Evolutionary conservation across 2,329 filamentous ascomycete species (phyloP).

Genomic region (Esteya vermicola): DNA sequence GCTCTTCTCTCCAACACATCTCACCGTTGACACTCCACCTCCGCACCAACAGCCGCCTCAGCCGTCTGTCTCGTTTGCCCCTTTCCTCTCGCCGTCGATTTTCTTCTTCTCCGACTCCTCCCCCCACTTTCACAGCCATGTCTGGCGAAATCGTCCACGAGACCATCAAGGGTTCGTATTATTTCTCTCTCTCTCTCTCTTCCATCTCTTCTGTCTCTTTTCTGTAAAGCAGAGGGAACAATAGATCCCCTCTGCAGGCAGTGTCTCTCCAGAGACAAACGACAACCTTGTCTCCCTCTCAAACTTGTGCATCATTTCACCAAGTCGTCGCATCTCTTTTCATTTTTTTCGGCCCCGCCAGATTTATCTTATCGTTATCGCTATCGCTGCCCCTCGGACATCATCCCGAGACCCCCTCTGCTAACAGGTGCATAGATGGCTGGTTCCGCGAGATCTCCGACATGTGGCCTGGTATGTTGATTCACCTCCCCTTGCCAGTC

Average conservation of each 20-base stretch:
- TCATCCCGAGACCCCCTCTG: no score
- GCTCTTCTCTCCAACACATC: no score
- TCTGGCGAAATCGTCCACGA: conserved; percentile 58
- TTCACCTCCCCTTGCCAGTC: no score
- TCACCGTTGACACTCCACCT: neutral
- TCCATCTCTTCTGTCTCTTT: neutral
- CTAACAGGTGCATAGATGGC: conserved; percentile 53
- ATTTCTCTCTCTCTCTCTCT: conserved; percentile 10
- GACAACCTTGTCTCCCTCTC: neutral
- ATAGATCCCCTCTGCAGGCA: neutral
- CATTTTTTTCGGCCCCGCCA: conserved; percentile 5
- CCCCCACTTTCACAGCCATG: conserved; percentile 26
- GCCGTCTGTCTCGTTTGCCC: neutral
- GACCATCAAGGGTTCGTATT: conserved; percentile 65
- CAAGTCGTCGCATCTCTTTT: no score
- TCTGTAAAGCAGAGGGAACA: neutral
- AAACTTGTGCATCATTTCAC: neutral
- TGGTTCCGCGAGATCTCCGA: conserved; percentile 99
- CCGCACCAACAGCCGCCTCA: neutral
- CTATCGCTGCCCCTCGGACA: conserved; percentile 5
- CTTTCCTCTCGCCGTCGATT: neutral
- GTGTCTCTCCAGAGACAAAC: neutral
- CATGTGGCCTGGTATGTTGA: conserved; percentile 71
- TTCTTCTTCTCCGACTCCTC: neutral
- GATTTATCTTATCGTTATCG: conserved; percentile 7